Percentiles rank a stretch among this genome's conserved stretches.
Evolutionary conservation across 2,329 filamentous ascomycete species (phyloP).

Genomic region (Neophaeococcomyces mojaviensis): DNA sequence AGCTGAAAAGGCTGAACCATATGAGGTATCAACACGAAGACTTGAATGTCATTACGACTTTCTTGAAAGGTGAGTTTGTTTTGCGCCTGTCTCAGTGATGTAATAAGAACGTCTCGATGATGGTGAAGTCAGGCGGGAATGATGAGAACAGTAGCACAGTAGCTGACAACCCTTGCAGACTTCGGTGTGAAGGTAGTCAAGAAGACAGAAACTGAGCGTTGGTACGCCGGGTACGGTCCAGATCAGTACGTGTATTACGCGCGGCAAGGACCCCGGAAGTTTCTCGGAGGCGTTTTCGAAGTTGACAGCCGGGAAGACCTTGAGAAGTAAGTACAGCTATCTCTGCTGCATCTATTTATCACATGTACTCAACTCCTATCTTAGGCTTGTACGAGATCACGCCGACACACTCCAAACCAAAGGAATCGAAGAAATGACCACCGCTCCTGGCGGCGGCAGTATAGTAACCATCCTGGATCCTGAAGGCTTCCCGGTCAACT

Average conservation of each 20-base stretch:
- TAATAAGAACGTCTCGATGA: no score
- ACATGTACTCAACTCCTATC: background rate
- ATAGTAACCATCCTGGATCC: constrained; percentile 23
- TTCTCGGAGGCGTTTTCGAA: constrained; percentile 37
- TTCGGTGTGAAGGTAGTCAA: constrained; percentile 38
- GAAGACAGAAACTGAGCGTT: constrained; percentile 30
- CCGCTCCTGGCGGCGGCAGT: constrained; percentile 23
- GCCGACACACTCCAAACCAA: constrained; percentile 15
- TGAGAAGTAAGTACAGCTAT: constrained; percentile 28
- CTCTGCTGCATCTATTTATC: background rate
- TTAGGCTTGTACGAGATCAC: constrained; percentile 13
- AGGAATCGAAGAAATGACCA: constrained; percentile 20
- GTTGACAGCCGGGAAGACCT: constrained; percentile 38
- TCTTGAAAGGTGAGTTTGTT: constrained; percentile 27
- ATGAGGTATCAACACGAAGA: constrained; percentile 50
- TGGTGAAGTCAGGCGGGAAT: constrained; percentile 19
- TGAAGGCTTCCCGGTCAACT: constrained; percentile 24
- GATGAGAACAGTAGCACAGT: no score
- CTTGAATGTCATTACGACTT: constrained; percentile 41
- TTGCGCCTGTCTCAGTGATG: constrained; percentile 15
- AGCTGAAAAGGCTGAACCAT: constrained; percentile 41
- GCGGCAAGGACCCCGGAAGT: constrained; percentile 32
- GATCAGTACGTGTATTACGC: constrained; percentile 41
- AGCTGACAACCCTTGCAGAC: constrained; percentile 22
- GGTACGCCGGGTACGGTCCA: constrained; percentile 37